phyloP scores from a whole-genome alignment of 768 basidiomycete species.

The Russula vinacea region DNA sequence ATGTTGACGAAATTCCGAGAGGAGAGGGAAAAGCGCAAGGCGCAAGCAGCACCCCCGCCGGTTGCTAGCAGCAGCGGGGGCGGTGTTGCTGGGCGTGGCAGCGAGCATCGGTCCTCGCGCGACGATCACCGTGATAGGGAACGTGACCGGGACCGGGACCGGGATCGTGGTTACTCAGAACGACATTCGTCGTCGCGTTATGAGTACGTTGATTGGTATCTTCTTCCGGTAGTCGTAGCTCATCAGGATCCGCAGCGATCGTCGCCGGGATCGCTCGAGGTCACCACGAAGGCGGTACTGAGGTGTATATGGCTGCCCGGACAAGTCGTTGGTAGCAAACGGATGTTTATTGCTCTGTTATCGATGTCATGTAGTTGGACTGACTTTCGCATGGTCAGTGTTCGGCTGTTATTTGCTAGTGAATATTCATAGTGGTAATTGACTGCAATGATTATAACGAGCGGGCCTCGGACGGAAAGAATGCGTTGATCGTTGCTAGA shows the following conservation, averaged over 20 bases:
- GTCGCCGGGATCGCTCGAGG: conserved; percentile 29
- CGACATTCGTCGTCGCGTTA: conserved; percentile 30
- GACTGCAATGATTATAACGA: not conserved
- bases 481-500: conserved; percentile 12
- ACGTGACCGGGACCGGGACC: conserved; percentile 66
- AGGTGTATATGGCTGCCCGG: not conserved
- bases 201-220: conserved; percentile 18
- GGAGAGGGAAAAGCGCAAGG: conserved; percentile 78
- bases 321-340: not conserved
- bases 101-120: conserved; percentile 54
- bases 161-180: conserved; percentile 70
- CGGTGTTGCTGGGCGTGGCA: conserved; percentile 42
- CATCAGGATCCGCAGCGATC: conserved; percentile 21
- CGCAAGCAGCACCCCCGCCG: conserved; percentile 43
- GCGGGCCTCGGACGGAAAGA: not conserved
- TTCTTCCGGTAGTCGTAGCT: not conserved
- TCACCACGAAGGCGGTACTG: conserved; percentile 30
- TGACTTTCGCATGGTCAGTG: not conserved
- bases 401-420: not conserved
- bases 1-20: conserved; percentile 89
- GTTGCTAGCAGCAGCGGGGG: conserved; percentile 31
- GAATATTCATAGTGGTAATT: not conserved
- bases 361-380: conserved; percentile 4
- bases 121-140: conserved; percentile 67
- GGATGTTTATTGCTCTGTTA: conserved; percentile 2